A percentile compares a stretch with the other conserved stretches of the same genome.
Conservation (phyloP, 1,284 basidiomycete genomes). For the Cryptococcus sp. region DNA sequence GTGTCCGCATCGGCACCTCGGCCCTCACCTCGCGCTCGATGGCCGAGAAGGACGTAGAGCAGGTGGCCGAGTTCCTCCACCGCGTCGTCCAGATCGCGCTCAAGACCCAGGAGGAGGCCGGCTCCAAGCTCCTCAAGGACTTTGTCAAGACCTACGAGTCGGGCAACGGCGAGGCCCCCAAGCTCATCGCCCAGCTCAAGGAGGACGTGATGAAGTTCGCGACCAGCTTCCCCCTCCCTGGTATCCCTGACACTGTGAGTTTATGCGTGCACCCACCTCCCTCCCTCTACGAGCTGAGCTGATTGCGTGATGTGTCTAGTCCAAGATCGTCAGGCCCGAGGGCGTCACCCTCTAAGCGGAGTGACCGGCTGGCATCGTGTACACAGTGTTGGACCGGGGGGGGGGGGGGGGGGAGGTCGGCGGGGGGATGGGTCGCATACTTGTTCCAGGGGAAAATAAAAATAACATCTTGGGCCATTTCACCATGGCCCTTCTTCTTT, state of each 20-base stretch:
- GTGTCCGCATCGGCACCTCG: constrained; percentile 92
- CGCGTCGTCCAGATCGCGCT: constrained; percentile 85
- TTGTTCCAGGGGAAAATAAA: constrained; percentile 1
- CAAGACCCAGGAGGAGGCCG: constrained; percentile 87
- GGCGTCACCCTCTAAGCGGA: constrained; percentile 38
- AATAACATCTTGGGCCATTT: constrained; percentile 14
- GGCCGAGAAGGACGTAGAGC: constrained; percentile 76
- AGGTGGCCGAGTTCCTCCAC: constrained; percentile 88
- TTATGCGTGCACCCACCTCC: too few relatives aligned
- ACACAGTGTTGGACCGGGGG: neutral
- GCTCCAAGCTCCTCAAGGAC: constrained; percentile 92
- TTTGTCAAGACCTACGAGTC: constrained; percentile 80
- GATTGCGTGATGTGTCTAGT: constrained; percentile 10
- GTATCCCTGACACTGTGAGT: constrained; percentile 64
- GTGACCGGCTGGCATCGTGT: neutral
- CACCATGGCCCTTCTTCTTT: constrained; percentile 18
- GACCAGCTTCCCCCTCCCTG: constrained; percentile 84
- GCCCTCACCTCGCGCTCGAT: constrained; percentile 94
- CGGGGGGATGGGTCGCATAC: neutral
- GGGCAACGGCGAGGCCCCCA: constrained; percentile 65
- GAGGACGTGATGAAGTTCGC: constrained; percentile 70
- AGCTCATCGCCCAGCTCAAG: constrained; percentile 49
- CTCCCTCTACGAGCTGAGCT: constrained; percentile 2
- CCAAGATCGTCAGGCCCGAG: constrained; percentile 45
- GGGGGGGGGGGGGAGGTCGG: neutral